Evolutionary conservation across 169 alveolate genomes (phyloP), one percentile per base, ranked within the genome.

Genomic region (Cardiosporidium cionae): DNA sequence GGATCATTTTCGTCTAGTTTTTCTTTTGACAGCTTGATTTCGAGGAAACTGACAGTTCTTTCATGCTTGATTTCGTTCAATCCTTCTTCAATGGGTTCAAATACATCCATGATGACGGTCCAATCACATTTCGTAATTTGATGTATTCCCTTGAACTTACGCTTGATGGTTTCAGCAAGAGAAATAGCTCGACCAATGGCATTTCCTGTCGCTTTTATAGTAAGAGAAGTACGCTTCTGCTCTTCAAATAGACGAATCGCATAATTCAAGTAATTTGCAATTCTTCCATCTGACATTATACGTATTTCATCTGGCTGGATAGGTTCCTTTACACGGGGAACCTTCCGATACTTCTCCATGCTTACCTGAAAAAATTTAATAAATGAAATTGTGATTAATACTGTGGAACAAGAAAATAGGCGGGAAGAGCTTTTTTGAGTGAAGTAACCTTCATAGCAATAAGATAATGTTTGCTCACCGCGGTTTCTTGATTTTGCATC

Each of bases 161-260:
- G 80, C 84, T 89, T 91, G 53, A 91, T 73, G 6, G 89, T 86
- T 76, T 93, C 96, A 16, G 93, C 92, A 54, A 93, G 72, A 3
- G 91, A 79, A 1, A 92, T 88, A 32, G 92, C 94, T n/a, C 52
- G 72, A 0, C 67, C 79, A 25, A 90, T 89, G 28, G 96, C 95
- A 29, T 85, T 85, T 16, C 97, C 97, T 5, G 96, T 90, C 16
- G 94, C 96, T 75, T 89, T 86, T 58, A 93, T 84, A 37, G 86
- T 86, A 31, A 93, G 68, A 31, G 80, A 76, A 3, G 81, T 85
- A 54, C 52, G 68, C 25, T 80, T 87, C 32, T 87, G 90, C 32
- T 82, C 91, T 32, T 79, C 86, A 74, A 91, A 68, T 23, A 87
- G 80, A 27, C 82, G 74, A 37, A 81, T 82, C 33, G 91, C 95